Evolutionary conservation across 208 protist genomes (phyloP).

Genomic region (Leptomonas pyrrhocoris): DNA sequence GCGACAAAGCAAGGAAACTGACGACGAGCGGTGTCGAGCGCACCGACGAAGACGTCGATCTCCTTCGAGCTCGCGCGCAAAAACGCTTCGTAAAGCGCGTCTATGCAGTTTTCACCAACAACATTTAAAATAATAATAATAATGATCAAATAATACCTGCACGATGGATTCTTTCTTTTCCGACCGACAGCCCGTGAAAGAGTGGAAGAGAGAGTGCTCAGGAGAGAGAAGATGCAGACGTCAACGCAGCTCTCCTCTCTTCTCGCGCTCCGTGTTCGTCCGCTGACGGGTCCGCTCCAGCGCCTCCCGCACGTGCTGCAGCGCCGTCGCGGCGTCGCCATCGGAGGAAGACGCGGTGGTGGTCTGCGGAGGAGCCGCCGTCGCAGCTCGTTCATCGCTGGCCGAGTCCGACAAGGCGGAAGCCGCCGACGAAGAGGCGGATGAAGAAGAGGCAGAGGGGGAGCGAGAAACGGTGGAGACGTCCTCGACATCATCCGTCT

Average conservation of each 20-base stretch:
- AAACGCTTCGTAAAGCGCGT: too few species aligned
- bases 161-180: too few species aligned
- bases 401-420: background rate
- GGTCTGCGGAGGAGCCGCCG: background rate
- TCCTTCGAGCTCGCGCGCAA: too few species aligned
- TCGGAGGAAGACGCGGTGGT: background rate
- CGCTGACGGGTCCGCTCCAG: conserved; percentile 38
- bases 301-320: conserved; percentile 43
- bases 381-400: background rate
- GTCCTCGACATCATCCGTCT: background rate
- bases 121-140: too few species aligned
- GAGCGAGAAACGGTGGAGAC: conserved; percentile 16
- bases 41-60: too few species aligned
- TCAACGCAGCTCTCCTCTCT: background rate
- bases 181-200: too few species aligned
- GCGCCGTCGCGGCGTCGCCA: conserved; percentile 22
- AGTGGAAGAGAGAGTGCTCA: too few species aligned
- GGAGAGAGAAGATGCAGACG: background rate
- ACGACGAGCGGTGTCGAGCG: too few species aligned
- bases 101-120: too few species aligned
- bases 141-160: too few species aligned
- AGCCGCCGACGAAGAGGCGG: background rate
- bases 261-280: background rate
- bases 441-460: background rate
- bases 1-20: too few species aligned